Percentiles rank a stretch among this genome's conserved stretches.
Evolutionary conservation across 1,284 basidiomycete genomes (phyloP).

Genomic region (Rhodofomes roseus): DNA sequence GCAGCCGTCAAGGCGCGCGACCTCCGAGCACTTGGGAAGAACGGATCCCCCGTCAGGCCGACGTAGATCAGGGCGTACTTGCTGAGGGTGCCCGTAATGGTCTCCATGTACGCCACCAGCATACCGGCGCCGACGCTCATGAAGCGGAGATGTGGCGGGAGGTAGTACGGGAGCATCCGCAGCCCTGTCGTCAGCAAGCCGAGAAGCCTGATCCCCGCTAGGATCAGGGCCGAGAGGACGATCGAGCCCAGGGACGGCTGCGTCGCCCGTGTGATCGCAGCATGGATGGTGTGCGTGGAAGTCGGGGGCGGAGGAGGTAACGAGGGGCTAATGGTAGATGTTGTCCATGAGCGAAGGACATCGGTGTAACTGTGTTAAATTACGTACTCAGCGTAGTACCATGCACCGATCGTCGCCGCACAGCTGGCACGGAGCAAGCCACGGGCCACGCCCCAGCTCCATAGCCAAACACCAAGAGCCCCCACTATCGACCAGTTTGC

Average conservation of each 20-base stretch:
- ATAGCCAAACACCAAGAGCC: slow-evolving; percentile 75
- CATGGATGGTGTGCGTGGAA: slow-evolving; percentile 71
- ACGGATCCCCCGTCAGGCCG: slow-evolving; percentile 83
- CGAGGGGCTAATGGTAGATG: slow-evolving; percentile 37
- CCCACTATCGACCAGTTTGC: slow-evolving; percentile 80
- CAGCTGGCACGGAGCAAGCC: slow-evolving; percentile 78
- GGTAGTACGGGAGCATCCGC: slow-evolving; percentile 52
- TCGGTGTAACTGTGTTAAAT: neutral
- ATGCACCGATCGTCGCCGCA: slow-evolving; percentile 84
- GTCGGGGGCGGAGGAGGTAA: slow-evolving; percentile 46
- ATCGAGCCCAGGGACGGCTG: slow-evolving; percentile 82
- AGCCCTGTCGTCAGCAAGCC: slow-evolving; percentile 46
- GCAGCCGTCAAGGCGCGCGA: slow-evolving; percentile 54
- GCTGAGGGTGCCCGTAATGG: slow-evolving; percentile 71
- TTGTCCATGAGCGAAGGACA: neutral
- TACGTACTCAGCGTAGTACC: slow-evolving; percentile 85
- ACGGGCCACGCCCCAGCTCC: slow-evolving; percentile 87
- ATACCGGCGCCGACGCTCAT: slow-evolving; percentile 38
- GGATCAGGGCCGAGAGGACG: slow-evolving; percentile 71
- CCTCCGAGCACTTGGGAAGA: slow-evolving; percentile 74
- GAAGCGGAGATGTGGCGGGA: slow-evolving; percentile 43
- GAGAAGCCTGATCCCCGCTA: slow-evolving; percentile 64
- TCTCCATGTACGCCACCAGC: slow-evolving; percentile 54
- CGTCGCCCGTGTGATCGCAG: slow-evolving; percentile 75
- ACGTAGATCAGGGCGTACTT: slow-evolving; percentile 82